These are phyloP conservation scores for Rhazya stricta DNA, from an alignment of 257 asterid genomes.

Conservation along the genomic window DNA sequence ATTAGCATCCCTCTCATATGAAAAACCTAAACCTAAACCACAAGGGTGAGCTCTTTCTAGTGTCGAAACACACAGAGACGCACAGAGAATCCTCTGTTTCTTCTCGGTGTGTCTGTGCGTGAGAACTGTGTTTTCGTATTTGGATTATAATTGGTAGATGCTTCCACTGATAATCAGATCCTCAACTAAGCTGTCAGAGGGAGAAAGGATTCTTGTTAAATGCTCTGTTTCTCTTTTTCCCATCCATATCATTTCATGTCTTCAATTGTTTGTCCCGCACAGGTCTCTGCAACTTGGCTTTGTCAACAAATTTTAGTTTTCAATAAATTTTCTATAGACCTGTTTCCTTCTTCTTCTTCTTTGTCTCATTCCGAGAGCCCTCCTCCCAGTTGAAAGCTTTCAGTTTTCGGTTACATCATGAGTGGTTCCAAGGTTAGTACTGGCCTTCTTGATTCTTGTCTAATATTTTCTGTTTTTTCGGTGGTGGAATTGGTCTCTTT, in stretches of 20 bases:
- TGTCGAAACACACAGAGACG: background rate
- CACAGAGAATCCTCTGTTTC: background rate
- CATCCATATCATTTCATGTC: conserved; percentile 44
- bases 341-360: conserved; percentile 23
- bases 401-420: conserved; percentile 41
- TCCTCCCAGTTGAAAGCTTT: conserved; percentile 20
- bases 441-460: background rate
- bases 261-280: conserved; percentile 32
- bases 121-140: background rate
- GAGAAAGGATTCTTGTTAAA: conserved; percentile 19
- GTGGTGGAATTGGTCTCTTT: background rate
- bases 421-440: conserved; percentile 52
- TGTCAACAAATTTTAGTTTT: conserved; percentile 31
- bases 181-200: conserved; percentile 9
- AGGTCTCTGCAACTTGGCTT: conserved; percentile 23
- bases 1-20: background rate
- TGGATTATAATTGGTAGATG: conserved; percentile 34
- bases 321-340: conserved; percentile 23
- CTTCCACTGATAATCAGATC: conserved; percentile 30
- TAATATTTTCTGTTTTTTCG: too few relatives aligned
- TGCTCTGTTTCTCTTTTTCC: conserved; percentile 34
- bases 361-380: conserved; percentile 26
- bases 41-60: background rate
- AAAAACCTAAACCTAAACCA: conserved; percentile 5
- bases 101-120: conserved; percentile 1